Evolutionary conservation across 2,329 filamentous ascomycete genomes (phyloP).

Genomic region (Colletotrichum cereale): DNA sequence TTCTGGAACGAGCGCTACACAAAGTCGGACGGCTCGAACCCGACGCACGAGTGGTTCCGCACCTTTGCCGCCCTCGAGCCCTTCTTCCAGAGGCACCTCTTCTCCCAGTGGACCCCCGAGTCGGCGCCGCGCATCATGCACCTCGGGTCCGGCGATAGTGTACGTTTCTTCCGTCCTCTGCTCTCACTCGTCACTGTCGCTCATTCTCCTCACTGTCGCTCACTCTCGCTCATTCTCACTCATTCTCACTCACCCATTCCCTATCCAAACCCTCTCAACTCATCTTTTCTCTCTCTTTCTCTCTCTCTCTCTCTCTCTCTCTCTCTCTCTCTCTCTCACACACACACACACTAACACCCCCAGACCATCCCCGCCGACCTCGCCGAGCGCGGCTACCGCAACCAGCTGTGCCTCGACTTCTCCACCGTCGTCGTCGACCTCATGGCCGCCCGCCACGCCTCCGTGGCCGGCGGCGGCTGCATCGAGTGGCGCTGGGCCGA

Average conservation of each 20-base stretch:
- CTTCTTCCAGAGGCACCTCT: constrained; percentile 61
- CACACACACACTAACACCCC: neutral
- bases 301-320: neutral
- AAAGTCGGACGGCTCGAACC: constrained; percentile 51
- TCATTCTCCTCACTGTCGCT: neutral
- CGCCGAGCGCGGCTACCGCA: constrained; percentile 58
- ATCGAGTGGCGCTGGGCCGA: constrained; percentile 66
- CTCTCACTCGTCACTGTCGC: too few species aligned
- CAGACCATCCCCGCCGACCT: constrained; percentile 66
- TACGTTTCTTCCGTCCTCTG: constrained; percentile 44
- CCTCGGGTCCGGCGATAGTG: constrained; percentile 69
- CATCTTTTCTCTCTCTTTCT: neutral
- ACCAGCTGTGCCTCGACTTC: constrained; percentile 70
- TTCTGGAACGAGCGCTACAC: constrained; percentile 66
- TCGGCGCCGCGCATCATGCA: constrained; percentile 62
- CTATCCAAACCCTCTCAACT: neutral
- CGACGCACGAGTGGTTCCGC: constrained; percentile 67
- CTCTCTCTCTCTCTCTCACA: constrained; percentile 6
- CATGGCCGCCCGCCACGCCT: constrained; percentile 61
- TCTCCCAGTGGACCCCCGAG: constrained; percentile 45
- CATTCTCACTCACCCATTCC: too few species aligned
- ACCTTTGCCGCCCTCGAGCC: constrained; percentile 60
- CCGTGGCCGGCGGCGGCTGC: constrained; percentile 48
- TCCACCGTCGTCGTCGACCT: constrained; percentile 63
- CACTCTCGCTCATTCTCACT: neutral